Base-by-base conservation (phyloP, 139 green algal genomes). In the Chlorella sp. region DNA sequence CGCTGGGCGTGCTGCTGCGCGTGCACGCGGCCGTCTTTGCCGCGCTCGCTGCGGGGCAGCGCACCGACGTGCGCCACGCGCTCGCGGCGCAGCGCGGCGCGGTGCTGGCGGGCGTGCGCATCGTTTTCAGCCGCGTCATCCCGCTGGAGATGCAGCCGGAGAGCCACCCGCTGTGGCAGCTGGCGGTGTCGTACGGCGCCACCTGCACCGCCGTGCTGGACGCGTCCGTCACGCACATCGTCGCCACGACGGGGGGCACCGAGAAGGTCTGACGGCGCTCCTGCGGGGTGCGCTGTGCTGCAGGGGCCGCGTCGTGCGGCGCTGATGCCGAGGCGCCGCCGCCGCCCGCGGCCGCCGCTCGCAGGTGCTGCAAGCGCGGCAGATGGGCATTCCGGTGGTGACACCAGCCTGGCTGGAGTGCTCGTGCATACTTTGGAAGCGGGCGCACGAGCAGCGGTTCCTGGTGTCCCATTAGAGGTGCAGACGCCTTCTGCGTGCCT, bases 61-160 rank as follows among this genome's bases (percentile, higher is more conserved):
- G 73, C 61, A 71, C 27, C 42, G 87, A 91, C 45, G 87, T 90
- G 29, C 70, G 86, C 21, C 42, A 75, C 46, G 64, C 83, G 19
- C 83, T 95, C 69, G 45, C 68, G 21, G 51, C 46, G 17, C 59
- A 79, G 74, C 81, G 83, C 45, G 36, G 46, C 27, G n/a, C n/a
- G 65, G 68, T 83, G 46, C 77, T 96, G 73, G 15, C 41, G 7
- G 91, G 90, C 29, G 80, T 87, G 21, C 42, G 66, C 53, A 58
- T 94, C 33, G 83, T 84, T 25, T 93, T 94, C 77, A 91, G 77
- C 63, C 67, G 87, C 7, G 76, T 93, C 27, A 88, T 93, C 40
- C 87, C 86, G 25, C 59, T 89, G 23, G 87, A 82, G 31, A 48
- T 48, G 8, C 71, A 86, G 50, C 81, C 84, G 1, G 41, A 71